Evolutionary conservation across 1,284 basidiomycete species (phyloP).

Genomic region (Meira nashicola): DNA sequence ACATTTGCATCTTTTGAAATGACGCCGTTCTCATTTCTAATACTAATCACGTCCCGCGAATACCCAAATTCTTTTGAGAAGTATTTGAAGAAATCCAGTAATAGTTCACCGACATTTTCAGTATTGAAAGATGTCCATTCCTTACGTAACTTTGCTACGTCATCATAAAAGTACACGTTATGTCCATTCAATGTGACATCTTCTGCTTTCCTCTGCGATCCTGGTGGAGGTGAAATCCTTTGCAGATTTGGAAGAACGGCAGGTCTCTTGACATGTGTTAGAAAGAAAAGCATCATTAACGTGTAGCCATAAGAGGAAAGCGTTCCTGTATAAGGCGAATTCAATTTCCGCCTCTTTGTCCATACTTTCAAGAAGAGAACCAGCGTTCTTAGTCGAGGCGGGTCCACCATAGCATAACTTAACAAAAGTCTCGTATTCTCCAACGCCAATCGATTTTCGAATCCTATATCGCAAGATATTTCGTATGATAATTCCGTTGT

Average conservation of each 20-base stretch:
- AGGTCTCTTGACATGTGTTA: conserved; percentile 79
- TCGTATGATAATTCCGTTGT: conserved; percentile 68
- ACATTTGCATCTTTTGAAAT: conserved; percentile 85
- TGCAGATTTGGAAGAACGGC: conserved; percentile 54
- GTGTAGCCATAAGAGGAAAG: conserved; percentile 97
- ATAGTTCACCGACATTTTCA: conserved; percentile 87
- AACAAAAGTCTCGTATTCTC: conserved; percentile 93
- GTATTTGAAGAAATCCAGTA: conserved; percentile 97
- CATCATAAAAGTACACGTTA: conserved; percentile 82
- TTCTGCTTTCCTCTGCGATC: conserved; percentile 56
- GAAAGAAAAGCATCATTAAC: conserved; percentile 92
- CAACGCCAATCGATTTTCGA: conserved; percentile 90
- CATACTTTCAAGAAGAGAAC: conserved; percentile 98
- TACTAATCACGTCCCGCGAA: conserved; percentile 83
- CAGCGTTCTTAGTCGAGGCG: conserved; percentile 82
- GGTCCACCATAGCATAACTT: conserved; percentile 96
- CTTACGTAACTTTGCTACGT: conserved; percentile 81
- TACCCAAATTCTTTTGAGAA: conserved; percentile 91
- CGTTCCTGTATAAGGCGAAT: conserved; percentile 94
- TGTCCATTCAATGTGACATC: conserved; percentile 67
- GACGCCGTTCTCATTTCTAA: conserved; percentile 69
- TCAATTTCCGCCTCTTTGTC: conserved; percentile 97
- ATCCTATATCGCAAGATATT: conserved; percentile 94
- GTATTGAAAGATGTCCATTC: conserved; percentile 90
- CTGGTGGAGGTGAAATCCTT: conserved; percentile 41